Percentiles rank a stretch among this genome's conserved stretches.
Evolutionary conservation across 2,329 filamentous ascomycete species (phyloP).

Genomic region (Cytospora piceicola): DNA sequence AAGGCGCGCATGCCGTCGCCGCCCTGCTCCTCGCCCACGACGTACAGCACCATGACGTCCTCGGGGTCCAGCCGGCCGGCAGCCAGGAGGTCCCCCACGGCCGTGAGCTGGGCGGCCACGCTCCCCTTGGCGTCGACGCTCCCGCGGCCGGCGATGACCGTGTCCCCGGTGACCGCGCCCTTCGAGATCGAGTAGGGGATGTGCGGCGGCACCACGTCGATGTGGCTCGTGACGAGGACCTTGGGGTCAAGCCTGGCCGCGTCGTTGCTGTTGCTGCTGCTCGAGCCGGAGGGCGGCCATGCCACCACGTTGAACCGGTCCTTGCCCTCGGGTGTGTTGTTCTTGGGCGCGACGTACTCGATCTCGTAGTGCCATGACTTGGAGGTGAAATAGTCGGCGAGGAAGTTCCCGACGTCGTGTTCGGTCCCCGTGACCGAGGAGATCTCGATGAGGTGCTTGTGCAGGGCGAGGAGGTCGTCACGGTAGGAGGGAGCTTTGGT

Average conservation of each 20-base stretch:
- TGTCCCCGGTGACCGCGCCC: slow-evolving; percentile 47
- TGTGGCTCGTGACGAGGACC: slow-evolving; percentile 76
- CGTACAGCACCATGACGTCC: slow-evolving; percentile 65
- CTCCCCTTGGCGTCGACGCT: slow-evolving; percentile 73
- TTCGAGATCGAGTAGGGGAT: slow-evolving; percentile 68
- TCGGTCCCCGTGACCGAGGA: slow-evolving; percentile 75
- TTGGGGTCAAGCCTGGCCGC: slow-evolving; percentile 49
- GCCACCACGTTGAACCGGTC: slow-evolving; percentile 77
- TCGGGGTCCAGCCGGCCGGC: slow-evolving; percentile 38
- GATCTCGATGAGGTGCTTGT: slow-evolving; percentile 74
- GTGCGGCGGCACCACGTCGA: slow-evolving; percentile 76
- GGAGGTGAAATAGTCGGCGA: slow-evolving; percentile 65
- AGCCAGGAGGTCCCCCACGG: slow-evolving; percentile 59
- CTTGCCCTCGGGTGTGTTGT: slow-evolving; percentile 37
- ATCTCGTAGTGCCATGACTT: slow-evolving; percentile 49
- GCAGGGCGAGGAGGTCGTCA: slow-evolving; percentile 67
- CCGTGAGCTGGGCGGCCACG: slow-evolving; percentile 75
- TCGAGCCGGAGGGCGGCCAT: slow-evolving; percentile 54
- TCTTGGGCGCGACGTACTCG: slow-evolving; percentile 45
- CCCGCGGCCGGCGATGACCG: slow-evolving; percentile 71
- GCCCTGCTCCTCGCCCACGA: slow-evolving; percentile 80
- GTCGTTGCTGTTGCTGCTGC: too few species aligned
- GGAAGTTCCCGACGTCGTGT: slow-evolving; percentile 67
- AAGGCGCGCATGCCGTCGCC: slow-evolving; percentile 79
- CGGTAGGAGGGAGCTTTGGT: slow-evolving; percentile 45